These are phyloP conservation scores for Fusarium acutatum DNA, from an alignment of 2,329 filamentous ascomycete species.

Conservation along the genomic window DNA sequence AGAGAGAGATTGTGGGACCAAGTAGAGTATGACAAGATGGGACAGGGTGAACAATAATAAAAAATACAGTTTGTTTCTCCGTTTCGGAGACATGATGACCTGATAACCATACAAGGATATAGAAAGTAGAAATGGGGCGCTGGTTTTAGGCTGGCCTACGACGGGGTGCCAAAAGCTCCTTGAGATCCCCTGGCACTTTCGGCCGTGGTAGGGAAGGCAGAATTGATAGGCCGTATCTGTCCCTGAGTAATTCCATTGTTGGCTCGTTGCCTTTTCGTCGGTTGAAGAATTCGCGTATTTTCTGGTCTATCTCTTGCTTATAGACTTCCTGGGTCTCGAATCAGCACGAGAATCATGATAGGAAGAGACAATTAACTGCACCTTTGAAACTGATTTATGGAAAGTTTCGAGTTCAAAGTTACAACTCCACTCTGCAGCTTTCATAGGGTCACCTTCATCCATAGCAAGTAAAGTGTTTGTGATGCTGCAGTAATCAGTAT, in stretches of 20 bases:
- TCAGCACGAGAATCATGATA: background rate
- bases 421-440: background rate
- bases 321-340: accelerated
- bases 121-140: too few relatives aligned
- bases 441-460: accelerated
- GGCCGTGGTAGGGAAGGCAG: accelerated
- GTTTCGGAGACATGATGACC: too few relatives aligned
- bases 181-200: background rate
- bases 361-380: accelerated
- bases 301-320: accelerated
- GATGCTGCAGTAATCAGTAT: background rate
- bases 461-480: background rate
- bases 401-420: background rate
- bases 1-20: too few relatives aligned
- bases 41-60: too few relatives aligned
- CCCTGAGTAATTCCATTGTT: background rate
- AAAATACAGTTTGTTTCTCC: too few relatives aligned
- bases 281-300: accelerated
- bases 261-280: background rate
- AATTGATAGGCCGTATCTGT: background rate
- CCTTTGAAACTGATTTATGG: background rate
- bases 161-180: too few relatives aligned
- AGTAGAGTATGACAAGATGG: too few relatives aligned
- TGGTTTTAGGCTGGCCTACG: too few relatives aligned
- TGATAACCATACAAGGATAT: too few relatives aligned